Base-by-base conservation (phyloP, 345 rosid species). In the rapeseed (Brassica napus) region DNA sequence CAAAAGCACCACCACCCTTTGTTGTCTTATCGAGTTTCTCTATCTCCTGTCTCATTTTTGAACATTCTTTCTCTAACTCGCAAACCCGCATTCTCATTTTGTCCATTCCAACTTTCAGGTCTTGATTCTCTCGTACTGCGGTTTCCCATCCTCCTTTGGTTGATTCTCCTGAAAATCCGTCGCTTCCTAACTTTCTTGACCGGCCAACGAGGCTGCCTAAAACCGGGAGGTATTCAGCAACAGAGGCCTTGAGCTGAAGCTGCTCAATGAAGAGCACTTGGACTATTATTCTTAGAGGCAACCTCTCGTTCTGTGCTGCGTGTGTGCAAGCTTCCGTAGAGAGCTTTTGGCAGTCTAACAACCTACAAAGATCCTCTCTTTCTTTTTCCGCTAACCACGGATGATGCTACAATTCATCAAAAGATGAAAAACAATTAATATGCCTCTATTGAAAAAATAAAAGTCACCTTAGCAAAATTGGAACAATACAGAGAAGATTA, bases 181-280 rank as follows among this genome's bases (percentile, higher is more conserved):
- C 93, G 6, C 91, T 91, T 86, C 97, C 86, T 79, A 91, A 65
- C 76, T 90, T 92, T 73, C 98, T 90, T 64, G 99, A 90, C 71
- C 91, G 90, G 0, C 57, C 57, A 8, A 6, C 99, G 0, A 93
- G 94, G 82, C 91, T 91, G 79, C 91, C 98, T 15, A 98, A 94
- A 63, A 90, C 97, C 52, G 89, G 85, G 78, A 95, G 88, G 57
- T 8, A 49, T 14, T 7, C 57, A 0, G 99, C 98, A 14, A 95
- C 91, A 26, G 98, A 93, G 58, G 96, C 93, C 85, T 94, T 84
- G 23, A 95, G 98, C 89, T 95, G 99, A 71, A 93, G 98, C 88
- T 95, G 99, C 91, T 95, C 99, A 28, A 95, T 93, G 90, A 95
- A 95, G 76, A 95, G 92, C 77, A 95, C 98, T 85, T 91, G 98